Base-by-base conservation (phyloP, 2,329 filamentous ascomycete species). In the Alternaria gansuensis region DNA sequence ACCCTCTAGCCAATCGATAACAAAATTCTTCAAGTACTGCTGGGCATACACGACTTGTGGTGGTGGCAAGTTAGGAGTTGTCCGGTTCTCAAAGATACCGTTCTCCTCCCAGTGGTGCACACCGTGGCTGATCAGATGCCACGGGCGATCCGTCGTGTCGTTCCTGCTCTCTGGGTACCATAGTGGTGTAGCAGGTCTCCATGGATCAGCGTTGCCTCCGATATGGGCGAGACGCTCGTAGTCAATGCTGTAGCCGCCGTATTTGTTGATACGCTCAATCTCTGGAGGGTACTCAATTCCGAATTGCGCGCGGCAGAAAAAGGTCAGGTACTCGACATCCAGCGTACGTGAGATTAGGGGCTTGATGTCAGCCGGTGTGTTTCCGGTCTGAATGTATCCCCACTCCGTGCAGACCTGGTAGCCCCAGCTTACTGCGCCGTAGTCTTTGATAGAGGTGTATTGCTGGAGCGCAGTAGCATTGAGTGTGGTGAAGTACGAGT, bases 61-160 rank as follows among this genome's bases (percentile, higher is more conserved):
- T 0, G 88, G 88, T 1, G 89, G 88, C 31, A 91, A 70, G 0
- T 78, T 77, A 2, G 81, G 64, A 5, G 81, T 84, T 0, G 88
- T 88, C 73, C 90, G 82, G 57, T 88, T 88, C 1, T 80, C 75
- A 49, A 88, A 86, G n/a, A 90, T 67, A 0, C 88, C 87, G 63
- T 90, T 89, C 78, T 90, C 88, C 65, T 91, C 90, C 89, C 90
- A 95, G 73, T 94, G 91, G 75, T 96, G 92, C 21, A 93, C 90
- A 0, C 86, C 90, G n/a, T 84, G 84, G 3, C 83, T 79, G 44
- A 96, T 92, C 44, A 94, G 72, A n/a, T 91, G 82, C 63, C 89
- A 90, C 0, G 91, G 91, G 79, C 93, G 84, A 46, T 82, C 83
- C 0, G 80, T 78, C 0, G 90, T 90, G 43, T 84, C 90, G 13